phyloP scores from a whole-genome alignment of 306 rosid species.

The Vigna angularis region DNA sequence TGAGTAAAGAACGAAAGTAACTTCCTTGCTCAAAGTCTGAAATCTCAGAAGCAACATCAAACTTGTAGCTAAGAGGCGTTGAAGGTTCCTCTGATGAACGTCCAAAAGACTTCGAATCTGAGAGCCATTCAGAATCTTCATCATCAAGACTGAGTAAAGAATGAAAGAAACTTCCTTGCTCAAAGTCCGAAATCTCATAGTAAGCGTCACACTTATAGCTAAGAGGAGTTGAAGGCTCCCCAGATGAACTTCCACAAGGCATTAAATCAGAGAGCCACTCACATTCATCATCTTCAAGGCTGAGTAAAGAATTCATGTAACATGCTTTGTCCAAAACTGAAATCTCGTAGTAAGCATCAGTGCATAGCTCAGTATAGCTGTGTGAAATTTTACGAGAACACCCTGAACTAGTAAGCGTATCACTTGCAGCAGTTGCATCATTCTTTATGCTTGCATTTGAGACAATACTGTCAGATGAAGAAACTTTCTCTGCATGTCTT shows the following conservation, averaged over 20 bases:
- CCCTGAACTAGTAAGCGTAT: neutral
- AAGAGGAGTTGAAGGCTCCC: neutral
- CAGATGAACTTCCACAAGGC: neutral
- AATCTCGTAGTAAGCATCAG: neutral
- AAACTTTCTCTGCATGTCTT: neutral
- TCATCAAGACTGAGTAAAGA: conserved; percentile 2
- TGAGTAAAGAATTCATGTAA: conserved; percentile 47
- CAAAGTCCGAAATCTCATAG: conserved; percentile 1
- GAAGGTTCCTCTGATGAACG: neutral
- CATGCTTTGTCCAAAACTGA: conserved; percentile 40
- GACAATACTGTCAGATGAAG: conserved; percentile 19
- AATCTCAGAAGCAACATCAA: conserved; percentile 22
- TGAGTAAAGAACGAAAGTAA: conserved; percentile 48
- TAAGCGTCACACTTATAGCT: neutral
- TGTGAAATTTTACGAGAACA: neutral
- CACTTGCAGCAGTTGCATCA: conserved; percentile 19
- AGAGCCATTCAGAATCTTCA: neutral
- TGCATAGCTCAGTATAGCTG: neutral
- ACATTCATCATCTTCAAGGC: conserved; percentile 53
- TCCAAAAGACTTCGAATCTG: neutral
- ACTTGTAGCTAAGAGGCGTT: conserved; percentile 14
- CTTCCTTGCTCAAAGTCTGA: conserved; percentile 40
- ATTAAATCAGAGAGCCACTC: neutral
- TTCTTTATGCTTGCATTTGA: conserved; percentile 27
- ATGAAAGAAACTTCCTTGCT: neutral